These are phyloP conservation scores for Botryosphaeria agaves DNA, from an alignment of 2,329 filamentous ascomycete species.

Conservation along the genomic window DNA sequence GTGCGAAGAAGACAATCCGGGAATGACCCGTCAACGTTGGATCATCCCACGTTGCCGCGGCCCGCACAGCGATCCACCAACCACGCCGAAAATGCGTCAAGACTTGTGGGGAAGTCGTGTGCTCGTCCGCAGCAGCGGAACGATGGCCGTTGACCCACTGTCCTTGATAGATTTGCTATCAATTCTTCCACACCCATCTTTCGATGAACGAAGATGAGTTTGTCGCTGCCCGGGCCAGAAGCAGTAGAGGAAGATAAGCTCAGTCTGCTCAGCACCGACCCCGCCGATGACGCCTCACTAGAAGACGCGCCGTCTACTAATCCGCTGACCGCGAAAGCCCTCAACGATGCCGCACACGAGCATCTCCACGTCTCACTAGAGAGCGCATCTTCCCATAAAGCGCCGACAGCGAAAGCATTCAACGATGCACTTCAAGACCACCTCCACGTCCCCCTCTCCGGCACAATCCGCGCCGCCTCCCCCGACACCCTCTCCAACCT, in stretches of 20 bases:
- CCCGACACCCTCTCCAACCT: slow-evolving; percentile 24
- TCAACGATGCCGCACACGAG: slow-evolving; percentile 2
- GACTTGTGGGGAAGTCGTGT: too few relatives aligned
- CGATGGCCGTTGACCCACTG: not conserved
- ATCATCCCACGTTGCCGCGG: too few relatives aligned
- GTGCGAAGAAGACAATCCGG: too few relatives aligned
- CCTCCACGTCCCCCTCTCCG: slow-evolving; percentile 3
- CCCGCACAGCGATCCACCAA: too few relatives aligned
- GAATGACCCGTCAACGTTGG: too few relatives aligned
- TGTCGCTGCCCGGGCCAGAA: slow-evolving; percentile 4
- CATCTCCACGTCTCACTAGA: slow-evolving; percentile 2
- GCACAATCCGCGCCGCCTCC: slow-evolving; percentile 19
- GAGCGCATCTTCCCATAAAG: too few relatives aligned
- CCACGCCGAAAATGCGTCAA: too few relatives aligned
- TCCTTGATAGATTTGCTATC: not conserved
- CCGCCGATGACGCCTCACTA: slow-evolving; percentile 6
- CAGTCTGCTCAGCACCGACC: slow-evolving; percentile 13
- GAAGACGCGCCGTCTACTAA: slow-evolving; percentile 2
- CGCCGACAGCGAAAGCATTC: slow-evolving; percentile 1
- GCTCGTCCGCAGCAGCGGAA: not conserved
- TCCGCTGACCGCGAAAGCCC: slow-evolving; percentile 1
- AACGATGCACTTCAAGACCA: slow-evolving; percentile 4
- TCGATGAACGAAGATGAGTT: slow-evolving; percentile 6
- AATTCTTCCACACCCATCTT: not conserved
- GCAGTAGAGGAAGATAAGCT: slow-evolving; percentile 6